Base-by-base conservation (phyloP, 768 basidiomycete species). In the Exsudoporus frostii region DNA sequence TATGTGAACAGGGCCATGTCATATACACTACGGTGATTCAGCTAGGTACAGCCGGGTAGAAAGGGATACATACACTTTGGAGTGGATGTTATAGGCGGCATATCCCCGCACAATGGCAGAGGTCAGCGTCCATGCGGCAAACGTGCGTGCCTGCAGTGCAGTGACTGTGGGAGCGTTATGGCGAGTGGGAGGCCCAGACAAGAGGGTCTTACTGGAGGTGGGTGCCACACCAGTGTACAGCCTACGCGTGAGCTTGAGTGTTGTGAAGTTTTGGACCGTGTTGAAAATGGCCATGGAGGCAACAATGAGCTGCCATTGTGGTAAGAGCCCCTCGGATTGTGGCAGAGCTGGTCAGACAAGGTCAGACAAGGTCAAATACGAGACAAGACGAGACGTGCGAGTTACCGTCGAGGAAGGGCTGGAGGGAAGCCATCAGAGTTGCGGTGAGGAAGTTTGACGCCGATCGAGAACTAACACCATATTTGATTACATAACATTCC, bases 111-210 rank as follows among this genome's bases (percentile, higher is more conserved):
- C 84, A 42, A 88, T 73, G 22, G 90, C 91, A 8, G 92, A 83
- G 5, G 88, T 86, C 46, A 96, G 69, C 0, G 95, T 98, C 96
- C 96, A 99, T 1, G 83, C 79, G 1, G 82, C 95, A 66, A 97
- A 97, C 5, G 93, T 90, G 42, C 96, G 81, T 34, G 91, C 88
- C 59, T 95, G 91, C 19, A 98, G 78, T 17, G 78, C 71, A 7
- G 92, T 94, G 11, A 99, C 96, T 96, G 71, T 7, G 38, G 43
- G 50, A 9, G 19, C 1, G 17, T 45, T 39, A 34, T 11, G 24
- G 17, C 17, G 17, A 36, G 22, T 14, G 13, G 4, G 48, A 8
- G 5, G 14, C 0, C 17, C 14, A 13, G 11, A 20, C n/a, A 0
- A 57, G 30, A 32, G 20, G 14, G 47, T 7, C 62, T 48, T 57